Evolutionary conservation across 2,329 filamentous ascomycete genomes (phyloP).

Genomic region (Talaromyces albobiverticillius): DNA sequence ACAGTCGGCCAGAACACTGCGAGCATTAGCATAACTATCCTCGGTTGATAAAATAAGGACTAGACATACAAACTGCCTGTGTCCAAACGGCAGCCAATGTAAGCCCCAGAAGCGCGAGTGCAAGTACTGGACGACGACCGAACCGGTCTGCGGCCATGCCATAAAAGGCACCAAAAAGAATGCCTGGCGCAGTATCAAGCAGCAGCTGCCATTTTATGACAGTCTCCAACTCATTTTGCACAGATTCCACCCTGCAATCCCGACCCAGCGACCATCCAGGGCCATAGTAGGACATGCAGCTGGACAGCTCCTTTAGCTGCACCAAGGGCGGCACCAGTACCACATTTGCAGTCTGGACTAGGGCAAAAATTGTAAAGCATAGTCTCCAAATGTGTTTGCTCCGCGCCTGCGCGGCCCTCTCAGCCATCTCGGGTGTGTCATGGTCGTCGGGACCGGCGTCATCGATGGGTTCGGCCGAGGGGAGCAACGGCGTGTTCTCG

Average conservation of each 20-base stretch:
- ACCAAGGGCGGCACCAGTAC: conserved; percentile 12
- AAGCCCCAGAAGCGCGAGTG: conserved; percentile 12
- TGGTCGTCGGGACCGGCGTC: not conserved
- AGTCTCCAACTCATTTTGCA: conserved; percentile 13
- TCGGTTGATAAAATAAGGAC: not conserved
- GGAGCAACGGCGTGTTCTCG: not conserved
- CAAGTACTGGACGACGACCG: conserved; percentile 11
- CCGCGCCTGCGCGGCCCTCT: conserved; percentile 4
- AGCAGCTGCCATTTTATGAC: conserved; percentile 14
- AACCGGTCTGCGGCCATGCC: conserved; percentile 15
- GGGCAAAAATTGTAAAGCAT: conserved; percentile 14
- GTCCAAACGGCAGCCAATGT: conserved; percentile 11
- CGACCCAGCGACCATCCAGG: conserved; percentile 12
- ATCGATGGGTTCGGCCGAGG: not conserved
- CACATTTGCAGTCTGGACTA: conserved; percentile 13
- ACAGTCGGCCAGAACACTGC: conserved; percentile 15
- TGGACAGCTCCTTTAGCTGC: conserved; percentile 12
- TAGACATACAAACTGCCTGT: conserved; percentile 13
- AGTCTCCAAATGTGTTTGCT: conserved; percentile 12
- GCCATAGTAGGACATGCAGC: conserved; percentile 14
- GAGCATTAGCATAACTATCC: not conserved
- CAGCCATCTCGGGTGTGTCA: not conserved
- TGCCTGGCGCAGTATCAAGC: conserved; percentile 13
- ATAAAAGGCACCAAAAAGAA: conserved; percentile 16
- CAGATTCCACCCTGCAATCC: conserved; percentile 14